Evolutionary conservation across 2,329 filamentous ascomycete genomes (phyloP).

Genomic region (Fusarium caatingaense): DNA sequence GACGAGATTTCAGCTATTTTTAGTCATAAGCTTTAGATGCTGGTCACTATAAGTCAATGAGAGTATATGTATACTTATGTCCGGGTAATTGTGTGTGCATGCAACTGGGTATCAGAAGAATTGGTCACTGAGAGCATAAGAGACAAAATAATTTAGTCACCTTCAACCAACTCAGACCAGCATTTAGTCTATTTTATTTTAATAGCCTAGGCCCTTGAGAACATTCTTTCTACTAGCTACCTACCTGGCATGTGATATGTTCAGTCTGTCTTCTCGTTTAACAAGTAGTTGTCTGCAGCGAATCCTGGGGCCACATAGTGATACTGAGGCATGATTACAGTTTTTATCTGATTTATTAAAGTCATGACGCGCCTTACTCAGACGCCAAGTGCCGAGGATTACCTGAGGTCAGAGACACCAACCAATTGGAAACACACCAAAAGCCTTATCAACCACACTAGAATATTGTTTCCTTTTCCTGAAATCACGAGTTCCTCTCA

Average conservation of each 20-base stretch:
- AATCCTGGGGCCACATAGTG: accelerated
- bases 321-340: not conserved
- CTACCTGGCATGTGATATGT: too few species aligned
- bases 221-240: not conserved
- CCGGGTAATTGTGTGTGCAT: not conserved
- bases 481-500: not conserved
- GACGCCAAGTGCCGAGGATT: not conserved
- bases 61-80: not conserved
- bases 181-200: not conserved
- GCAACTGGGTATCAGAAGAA: not conserved
- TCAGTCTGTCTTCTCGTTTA: not conserved
- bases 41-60: not conserved
- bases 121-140: not conserved
- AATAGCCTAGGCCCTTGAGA: not conserved
- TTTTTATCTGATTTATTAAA: not conserved
- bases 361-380: not conserved
- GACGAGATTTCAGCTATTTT: not conserved
- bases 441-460: not conserved
- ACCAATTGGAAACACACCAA: not conserved
- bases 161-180: accelerated
- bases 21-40: not conserved
- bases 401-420: not conserved
- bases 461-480: not conserved
- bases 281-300: not conserved
- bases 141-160: not conserved